Evolutionary conservation across 2,329 filamentous ascomycete species (phyloP), one percentile per base, ranked within the genome.

Genomic region (Apiospora saccharicola): DNA sequence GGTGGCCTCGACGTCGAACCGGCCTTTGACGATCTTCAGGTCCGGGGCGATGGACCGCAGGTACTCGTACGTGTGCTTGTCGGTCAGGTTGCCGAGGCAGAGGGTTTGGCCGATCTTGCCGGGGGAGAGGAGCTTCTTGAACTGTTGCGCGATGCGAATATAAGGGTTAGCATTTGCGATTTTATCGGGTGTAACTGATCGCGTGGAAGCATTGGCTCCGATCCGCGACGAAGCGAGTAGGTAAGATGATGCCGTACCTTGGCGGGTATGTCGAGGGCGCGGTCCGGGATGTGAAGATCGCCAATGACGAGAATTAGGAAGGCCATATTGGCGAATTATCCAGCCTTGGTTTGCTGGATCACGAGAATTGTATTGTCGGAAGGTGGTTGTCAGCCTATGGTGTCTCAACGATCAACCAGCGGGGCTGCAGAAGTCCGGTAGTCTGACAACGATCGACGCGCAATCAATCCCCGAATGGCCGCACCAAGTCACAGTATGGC

Each of bases 281-380:
- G 89, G 84, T 98, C 95, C 78, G 95, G 95, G 84, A 98, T 97
- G 86, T 97, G 95, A 71, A 98, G 90, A 86, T 98, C 95, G 82
- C 94, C 94, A 78, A 98, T 94, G 80, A 96, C 94, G 81, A 98
- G 90, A 81, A 97, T 95, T 77, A 98, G 89, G 84, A 96, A 94
- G 75, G 94, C 94, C 86, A 96, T 94, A 87, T 72, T 75, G 73
- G 49, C 19, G n/a, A 24, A 22, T 10, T 41, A 41, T 19, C 14
- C 53, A 19, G 7, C 8, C 30, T 34, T 1, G 30, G 30, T 13
- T 12, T 61, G 53, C 53, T 34, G 30, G 6, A 37, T 37, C 16
- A 34, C 19, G 12, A n/a, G 57, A 64, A 34, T 22, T 41, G 57
- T 6, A 13, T 64, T 10, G 57, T 34, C 57, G 34, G 6, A 34